phyloP scores from a whole-genome alignment of 495 filamentous ascomycete genomes.

The Hypoxylon lenormandii region DNA sequence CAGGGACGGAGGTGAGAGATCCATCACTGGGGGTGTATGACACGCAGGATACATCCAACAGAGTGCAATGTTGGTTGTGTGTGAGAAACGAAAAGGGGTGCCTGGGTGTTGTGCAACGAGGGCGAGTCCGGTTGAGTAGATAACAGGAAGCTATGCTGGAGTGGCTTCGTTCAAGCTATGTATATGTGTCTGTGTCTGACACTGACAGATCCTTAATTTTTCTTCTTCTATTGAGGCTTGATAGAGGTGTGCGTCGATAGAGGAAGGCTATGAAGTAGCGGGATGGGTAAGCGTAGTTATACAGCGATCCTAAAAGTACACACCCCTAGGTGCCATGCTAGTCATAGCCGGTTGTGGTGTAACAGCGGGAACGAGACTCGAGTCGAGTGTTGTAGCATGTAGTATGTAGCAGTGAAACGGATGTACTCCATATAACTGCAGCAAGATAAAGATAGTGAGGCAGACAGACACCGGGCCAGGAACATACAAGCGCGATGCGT shows the following conservation, averaged over 20 bases:
- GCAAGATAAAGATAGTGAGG: constrained; percentile 48
- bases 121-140: constrained; percentile 18
- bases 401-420: constrained; percentile 37
- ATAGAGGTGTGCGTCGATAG: constrained; percentile 41
- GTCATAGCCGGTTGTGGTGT: constrained; percentile 32
- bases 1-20: constrained; percentile 63
- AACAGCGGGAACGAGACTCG: constrained; percentile 29
- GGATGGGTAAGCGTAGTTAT: constrained; percentile 49
- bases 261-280: constrained; percentile 34
- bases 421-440: constrained; percentile 46
- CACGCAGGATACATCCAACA: constrained; percentile 45
- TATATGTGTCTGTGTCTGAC: constrained; percentile 2
- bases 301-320: constrained; percentile 27
- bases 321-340: constrained; percentile 33
- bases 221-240: constrained; percentile 29
- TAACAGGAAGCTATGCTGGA: constrained; percentile 18
- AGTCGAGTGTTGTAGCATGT: neutral
- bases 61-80: constrained; percentile 37
- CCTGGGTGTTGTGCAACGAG: constrained; percentile 33
- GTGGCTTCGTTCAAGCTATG: constrained; percentile 34
- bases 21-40: constrained; percentile 54
- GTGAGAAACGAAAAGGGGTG: constrained; percentile 17
- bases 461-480: constrained; percentile 35
- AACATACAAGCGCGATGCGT: constrained; percentile 36
- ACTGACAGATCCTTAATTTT: constrained; percentile 16